These are phyloP conservation scores for Coix lacrymajobi DNA, from an alignment of 176 grass and related monocot species.

Conservation along the genomic window DNA sequence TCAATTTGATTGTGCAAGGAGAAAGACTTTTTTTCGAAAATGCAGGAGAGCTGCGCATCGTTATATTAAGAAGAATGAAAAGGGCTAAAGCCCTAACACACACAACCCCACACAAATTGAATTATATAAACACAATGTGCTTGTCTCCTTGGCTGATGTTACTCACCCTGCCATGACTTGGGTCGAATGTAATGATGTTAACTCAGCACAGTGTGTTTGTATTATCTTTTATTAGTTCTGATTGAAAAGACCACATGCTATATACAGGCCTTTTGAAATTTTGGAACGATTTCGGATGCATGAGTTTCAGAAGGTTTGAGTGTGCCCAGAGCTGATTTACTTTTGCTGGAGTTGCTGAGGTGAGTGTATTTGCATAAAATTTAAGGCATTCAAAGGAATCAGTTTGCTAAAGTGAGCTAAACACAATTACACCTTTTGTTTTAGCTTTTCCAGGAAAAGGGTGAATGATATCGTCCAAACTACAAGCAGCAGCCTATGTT, in stretches of 20 bases:
- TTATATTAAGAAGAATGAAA: too few relatives aligned
- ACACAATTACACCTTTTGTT: background rate
- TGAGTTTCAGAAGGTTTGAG: slow-evolving; percentile 91
- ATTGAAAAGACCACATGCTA: background rate
- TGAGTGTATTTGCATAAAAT: slow-evolving; percentile 1
- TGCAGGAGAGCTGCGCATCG: too few relatives aligned
- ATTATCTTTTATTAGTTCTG: slow-evolving; percentile 9
- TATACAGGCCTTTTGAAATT: slow-evolving; percentile 62
- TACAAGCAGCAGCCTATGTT: background rate
- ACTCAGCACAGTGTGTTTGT: background rate
- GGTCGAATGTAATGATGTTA: background rate
- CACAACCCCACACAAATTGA: too few relatives aligned
- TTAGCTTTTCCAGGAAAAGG: background rate
- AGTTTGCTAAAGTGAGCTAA: slow-evolving; percentile 3
- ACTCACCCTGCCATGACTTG: background rate
- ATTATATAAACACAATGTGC: background rate
- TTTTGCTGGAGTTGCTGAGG: slow-evolving; percentile 19
- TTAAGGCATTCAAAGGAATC: background rate
- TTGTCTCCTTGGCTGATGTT: background rate
- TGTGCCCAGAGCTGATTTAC: slow-evolving; percentile 78
- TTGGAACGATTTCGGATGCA: slow-evolving; percentile 76
- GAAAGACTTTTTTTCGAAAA: too few relatives aligned
- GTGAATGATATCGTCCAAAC: background rate
- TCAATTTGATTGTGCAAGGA: background rate
- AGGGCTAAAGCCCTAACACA: too few relatives aligned